phyloP scores from a whole-genome alignment of 768 basidiomycete species.

The Serendipita sp. region DNA sequence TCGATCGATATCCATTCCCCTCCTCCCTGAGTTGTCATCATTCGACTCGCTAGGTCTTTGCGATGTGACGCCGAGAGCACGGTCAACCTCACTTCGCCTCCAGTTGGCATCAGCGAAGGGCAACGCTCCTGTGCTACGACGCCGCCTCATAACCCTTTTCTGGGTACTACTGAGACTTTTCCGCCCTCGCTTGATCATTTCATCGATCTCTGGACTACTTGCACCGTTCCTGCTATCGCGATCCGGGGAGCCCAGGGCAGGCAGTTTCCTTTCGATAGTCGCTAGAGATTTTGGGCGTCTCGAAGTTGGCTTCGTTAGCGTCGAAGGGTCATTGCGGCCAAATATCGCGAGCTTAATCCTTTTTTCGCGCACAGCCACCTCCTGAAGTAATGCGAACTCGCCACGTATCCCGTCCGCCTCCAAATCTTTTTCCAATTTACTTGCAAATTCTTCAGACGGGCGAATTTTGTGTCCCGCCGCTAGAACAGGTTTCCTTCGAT shows the following conservation, averaged over 20 bases:
- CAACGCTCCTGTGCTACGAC: neutral
- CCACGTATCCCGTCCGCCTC: neutral
- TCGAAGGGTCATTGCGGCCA: neutral
- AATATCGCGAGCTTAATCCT: neutral
- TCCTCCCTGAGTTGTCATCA: neutral
- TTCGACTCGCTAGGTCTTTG: neutral
- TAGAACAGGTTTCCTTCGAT: neutral
- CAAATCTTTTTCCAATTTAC: neutral
- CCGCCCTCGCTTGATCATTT: neutral
- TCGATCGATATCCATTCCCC: neutral
- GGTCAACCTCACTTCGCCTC: conserved; percentile 12
- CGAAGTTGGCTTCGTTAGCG: neutral
- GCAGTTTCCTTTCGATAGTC: neutral
- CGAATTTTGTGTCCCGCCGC: neutral
- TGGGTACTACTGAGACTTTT: neutral
- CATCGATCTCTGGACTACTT: neutral
- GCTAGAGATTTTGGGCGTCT: neutral
- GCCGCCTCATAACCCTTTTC: neutral
- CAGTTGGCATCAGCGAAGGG: neutral
- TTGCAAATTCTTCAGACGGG: neutral
- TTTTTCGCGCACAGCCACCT: neutral
- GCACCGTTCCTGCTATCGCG: neutral
- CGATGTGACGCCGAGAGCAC: neutral
- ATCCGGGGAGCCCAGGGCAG: neutral
- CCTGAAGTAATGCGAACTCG: neutral